Base-by-base conservation (phyloP, 1,284 basidiomycete genomes). In the Ceratobasidium theobromae region DNA sequence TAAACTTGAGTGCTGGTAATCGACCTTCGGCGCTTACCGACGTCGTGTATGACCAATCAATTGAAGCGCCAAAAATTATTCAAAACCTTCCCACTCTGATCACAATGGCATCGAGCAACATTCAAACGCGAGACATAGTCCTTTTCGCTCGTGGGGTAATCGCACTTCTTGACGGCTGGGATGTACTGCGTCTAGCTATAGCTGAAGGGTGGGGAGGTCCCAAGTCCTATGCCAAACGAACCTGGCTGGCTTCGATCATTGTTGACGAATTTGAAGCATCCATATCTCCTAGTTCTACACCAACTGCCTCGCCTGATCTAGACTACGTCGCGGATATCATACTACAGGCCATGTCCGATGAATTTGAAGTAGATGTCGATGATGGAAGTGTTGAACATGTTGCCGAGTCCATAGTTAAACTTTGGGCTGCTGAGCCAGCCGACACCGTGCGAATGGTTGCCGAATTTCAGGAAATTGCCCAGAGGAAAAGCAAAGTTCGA, bases 81-180 rank as follows among this genome's bases (percentile, higher is more conserved):
- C 30, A 35, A 45, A 45, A n/a, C 43, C 43, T 11, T 6, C 43
- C 45, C 33, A 27, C 23, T 28, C 38, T 49, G 9, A 64, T 46
- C 27, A 43, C 30, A 16, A 64, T 64, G 60, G 25, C 60, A 21
- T 45, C 60, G 40, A 64, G 60, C 60, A 30, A 14, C 25, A 52
- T 38, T 28, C 35, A 64, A 43, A 41, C 48, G n/a, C 60, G 49
- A n/a, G 60, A 60, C 14, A 43, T 73, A 18, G 74, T 89, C 32
- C 82, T 90, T 70, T 94, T 95, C 73, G 93, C 93, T 9, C 85
- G 91, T 33, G 91, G 91, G 8, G 83, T 90, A 9, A 82, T 95
- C 68, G 86, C 92, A 28, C 83, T 92, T 58, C 82, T 96, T 58
- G 80, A 83, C 25, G 79, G 86, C 68, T 96, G 93, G 93, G 84